Evolutionary conservation across 768 basidiomycete genomes (phyloP), one percentile per base, ranked within the genome.

Genomic region (Cyclocybe cylindracea): DNA sequence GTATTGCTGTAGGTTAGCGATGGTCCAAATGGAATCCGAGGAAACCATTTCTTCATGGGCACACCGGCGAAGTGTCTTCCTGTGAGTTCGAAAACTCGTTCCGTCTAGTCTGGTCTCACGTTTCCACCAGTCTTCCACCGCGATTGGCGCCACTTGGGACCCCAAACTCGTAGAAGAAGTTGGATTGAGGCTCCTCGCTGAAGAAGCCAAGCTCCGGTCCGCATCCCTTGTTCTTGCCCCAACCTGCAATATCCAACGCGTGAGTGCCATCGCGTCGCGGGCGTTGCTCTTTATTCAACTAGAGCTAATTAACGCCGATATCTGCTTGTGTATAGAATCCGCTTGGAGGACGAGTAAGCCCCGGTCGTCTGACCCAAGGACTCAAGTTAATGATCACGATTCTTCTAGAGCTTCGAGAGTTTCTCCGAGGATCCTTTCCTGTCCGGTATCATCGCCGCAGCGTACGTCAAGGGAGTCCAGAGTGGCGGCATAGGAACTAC

Each of bases 221-320:
- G 85, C 86, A 8, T 84, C 86, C 10, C 67, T 89, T 2, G 72
- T 91, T 31, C 79, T 92, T 13, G 91, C 85, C 0, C 91, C 91
- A 0, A 93, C 91, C 0, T 88, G 87, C 64, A 93, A 94, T 63
- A 91, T 90, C 44, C 91, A 91, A 67, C 80, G 91, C 32, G 88
- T 83, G 64, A 55, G 70, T 58, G 14, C 44, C 37, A 29, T 7
- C 39, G 16, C 49, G 18, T 48, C 41, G 24, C 14, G 36, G 54
- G 29, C 19, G 1, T 33, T 16, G 39, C 41, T 24, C 31, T 10
- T 3, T 29, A 7, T 3, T 40, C 16, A 4, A 16, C 32, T 44
- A 50, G 51, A 41, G 45, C 31, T 5, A 24, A 24, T 24, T 24
- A 24, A 24, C 24, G 5, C 24, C 24, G 24, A 24, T 24, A 51